Conservation (phyloP, 176 grass and related monocot species). For the Hsuehochloa calcarea region DNA sequence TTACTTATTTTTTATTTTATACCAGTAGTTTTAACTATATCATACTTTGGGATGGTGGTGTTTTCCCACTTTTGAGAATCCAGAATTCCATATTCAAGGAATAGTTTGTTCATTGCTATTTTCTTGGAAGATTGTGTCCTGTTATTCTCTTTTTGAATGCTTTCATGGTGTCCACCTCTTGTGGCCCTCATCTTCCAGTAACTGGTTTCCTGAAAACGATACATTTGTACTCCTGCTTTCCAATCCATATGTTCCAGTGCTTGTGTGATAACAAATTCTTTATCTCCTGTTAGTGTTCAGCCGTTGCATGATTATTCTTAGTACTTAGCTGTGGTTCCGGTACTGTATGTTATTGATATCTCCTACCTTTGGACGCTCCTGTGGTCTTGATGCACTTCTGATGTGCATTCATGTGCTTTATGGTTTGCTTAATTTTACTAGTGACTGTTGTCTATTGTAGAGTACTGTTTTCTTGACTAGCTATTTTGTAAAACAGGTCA, state of each 20-base stretch:
- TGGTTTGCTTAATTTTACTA: not conserved
- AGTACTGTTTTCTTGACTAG: not conserved
- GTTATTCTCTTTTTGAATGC: not conserved
- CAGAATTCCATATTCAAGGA: not conserved
- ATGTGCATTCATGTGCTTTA: not conserved
- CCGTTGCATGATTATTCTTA: not conserved
- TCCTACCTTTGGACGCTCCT: not conserved
- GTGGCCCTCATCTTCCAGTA: not conserved
- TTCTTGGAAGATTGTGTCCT: not conserved
- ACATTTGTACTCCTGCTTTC: not conserved
- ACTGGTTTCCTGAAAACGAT: not conserved
- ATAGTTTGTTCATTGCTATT: not conserved
- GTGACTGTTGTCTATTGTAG: not conserved
- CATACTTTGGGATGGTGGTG: not conserved
- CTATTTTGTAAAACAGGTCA: conserved; percentile 49
- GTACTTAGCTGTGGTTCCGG: not conserved
- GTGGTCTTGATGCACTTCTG: not conserved
- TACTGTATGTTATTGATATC: not conserved
- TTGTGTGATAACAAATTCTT: conserved; percentile 4
- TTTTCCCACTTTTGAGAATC: not conserved
- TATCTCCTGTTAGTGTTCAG: not conserved
- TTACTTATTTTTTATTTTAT: not conserved
- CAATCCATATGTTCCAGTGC: not conserved
- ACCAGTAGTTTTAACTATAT: not conserved
- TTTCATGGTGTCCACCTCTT: not conserved